Evolutionary conservation across 164 flowering plant genomes (phyloP).

Genomic region (grape (Vitis vinifera)): ASM3070453v1 NC_081814.1:15553001-15553500

Average conservation of each 20-base stretch:
- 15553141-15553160: constrained; percentile 2
- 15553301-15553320: constrained; percentile 6
- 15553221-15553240: constrained; percentile 68
- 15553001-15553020: constrained; percentile 94
- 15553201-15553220: constrained; percentile 82
- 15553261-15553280: constrained; percentile 85
- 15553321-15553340: neutral
- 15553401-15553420: no score
- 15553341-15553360: neutral
- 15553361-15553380: neutral
- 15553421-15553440: no score
- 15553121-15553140: constrained; percentile 82
- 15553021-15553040: constrained; percentile 94
- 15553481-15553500: no score
- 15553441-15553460: no score
- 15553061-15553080: constrained; percentile 85
- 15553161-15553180: neutral
- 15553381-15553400: neutral
- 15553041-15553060: constrained; percentile 89
- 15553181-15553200: neutral
- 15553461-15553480: no score
- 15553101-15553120: constrained; percentile 82
- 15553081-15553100: constrained; percentile 67
- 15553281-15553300: constrained; percentile 88
- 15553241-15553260: constrained; percentile 75